Base-by-base conservation (phyloP, 495 filamentous ascomycete genomes). In the Aspergillus nidulans region DNA sequence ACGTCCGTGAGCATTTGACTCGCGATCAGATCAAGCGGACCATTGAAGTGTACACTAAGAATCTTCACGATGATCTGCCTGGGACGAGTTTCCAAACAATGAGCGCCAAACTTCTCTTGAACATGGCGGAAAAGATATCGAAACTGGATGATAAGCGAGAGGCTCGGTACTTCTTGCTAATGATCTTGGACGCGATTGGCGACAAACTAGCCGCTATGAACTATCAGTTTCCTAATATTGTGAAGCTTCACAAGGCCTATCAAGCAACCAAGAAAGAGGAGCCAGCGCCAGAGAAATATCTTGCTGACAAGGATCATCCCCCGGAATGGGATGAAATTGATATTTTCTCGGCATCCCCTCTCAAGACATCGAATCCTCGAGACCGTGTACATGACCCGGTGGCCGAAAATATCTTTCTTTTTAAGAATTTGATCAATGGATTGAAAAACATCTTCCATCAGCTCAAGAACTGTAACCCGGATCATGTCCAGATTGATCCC, bases 151-250 rank as follows among this genome's bases (percentile, higher is more conserved):
- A 96, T 62, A 97, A 97, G 69, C 82, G 85, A 21, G 92, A 97
- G 67, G 94, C 92, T 25, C 85, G 95, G 15, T 91, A 96, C 67
- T 97, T 96, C 69, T 71, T 99, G 53, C 89, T 99, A 55, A 94
- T 95, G 87, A 97, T 99, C 30, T 72, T 99, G 44, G 91, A 96
- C 70, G 94, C 95, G 9, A 97, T 97, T 54, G 95, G 89, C 47
- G 94, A 97, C 62, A 99, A 97, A 67, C 96, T 97, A 66, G 92
- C 95, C 1, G 86, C 92, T 7, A 97, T 99, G 95, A 97, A 97
- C 64, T 80, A 90, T 53, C 92, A 97, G 64, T 96, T 92, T 63
- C 79, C 85, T 23, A 97, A 99, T 66, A 89, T 95, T 8, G 89
- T 95, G 20, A 97, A 96, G 74, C 81, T 96, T 5, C 94, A 89